These are phyloP conservation scores for Pseudonitzschia multistriata DNA, from an alignment of 108 stramenopile species.

Conservation along the genomic window DNA sequence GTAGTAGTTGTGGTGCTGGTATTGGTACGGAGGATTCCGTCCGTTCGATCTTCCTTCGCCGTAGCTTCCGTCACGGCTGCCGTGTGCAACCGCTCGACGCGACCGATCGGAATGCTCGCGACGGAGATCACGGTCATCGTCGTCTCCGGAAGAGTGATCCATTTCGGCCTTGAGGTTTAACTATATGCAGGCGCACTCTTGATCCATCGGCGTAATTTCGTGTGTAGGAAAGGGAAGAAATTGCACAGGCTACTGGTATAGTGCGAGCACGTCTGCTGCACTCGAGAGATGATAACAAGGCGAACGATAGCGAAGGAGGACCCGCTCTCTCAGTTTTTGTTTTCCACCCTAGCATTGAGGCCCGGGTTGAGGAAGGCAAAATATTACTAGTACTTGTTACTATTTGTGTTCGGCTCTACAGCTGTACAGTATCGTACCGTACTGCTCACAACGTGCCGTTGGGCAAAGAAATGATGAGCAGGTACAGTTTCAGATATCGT, in stretches of 20 bases:
- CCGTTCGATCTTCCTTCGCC: not conserved
- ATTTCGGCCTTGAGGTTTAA: not conserved
- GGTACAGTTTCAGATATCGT: not conserved
- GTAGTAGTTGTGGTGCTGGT: not conserved
- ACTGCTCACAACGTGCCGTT: too few relatives aligned
- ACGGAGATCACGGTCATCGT: not conserved
- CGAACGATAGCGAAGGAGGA: too few relatives aligned
- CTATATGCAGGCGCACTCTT: not conserved
- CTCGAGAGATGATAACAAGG: too few relatives aligned
- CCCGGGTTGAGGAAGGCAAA: too few relatives aligned
- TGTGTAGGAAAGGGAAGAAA: not conserved
- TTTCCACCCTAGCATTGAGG: too few relatives aligned
- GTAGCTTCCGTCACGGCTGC: not conserved
- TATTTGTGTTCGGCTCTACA: too few relatives aligned
- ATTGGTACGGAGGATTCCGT: not conserved
- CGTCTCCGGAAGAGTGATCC: constrained; percentile 1
- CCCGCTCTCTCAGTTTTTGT: too few relatives aligned
- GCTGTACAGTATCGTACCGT: too few relatives aligned
- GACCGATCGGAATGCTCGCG: not conserved
- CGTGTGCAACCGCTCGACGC: not conserved
- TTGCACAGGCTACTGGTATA: too few relatives aligned
- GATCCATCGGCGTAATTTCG: too few relatives aligned
- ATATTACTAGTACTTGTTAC: too few relatives aligned
- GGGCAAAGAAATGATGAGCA: not conserved
- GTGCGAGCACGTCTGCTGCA: too few relatives aligned